Base-by-base conservation (phyloP, 371 early-diverging fungal genomes). In the Umbelopsis sp. region DNA sequence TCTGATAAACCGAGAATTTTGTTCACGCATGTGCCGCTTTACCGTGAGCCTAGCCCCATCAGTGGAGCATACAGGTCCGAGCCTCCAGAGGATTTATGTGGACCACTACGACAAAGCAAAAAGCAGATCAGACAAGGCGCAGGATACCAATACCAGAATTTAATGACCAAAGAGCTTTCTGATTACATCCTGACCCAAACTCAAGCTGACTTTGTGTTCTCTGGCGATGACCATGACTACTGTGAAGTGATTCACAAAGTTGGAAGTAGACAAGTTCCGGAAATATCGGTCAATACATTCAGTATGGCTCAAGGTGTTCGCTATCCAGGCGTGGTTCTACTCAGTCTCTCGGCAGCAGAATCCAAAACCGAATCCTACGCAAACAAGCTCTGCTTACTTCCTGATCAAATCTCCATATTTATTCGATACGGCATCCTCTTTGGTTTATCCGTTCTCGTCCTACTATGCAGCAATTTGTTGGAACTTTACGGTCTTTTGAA, bases 141-240 rank as follows among this genome's bases (percentile, higher is more conserved):
- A 1, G 94, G 94, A 0, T 89, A 91, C 69, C 97, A 97, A 72
- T 96, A 95, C 73, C 92, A 94, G 71, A 95, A 96, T 73, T 77
- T 96, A 70, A 76, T 97, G 3, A 72, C 70, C 6, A 72, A 85
- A 16, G 65, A 77, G 6, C 69, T 93, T 1, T 83, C 93, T 0
- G 44, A 72, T 1, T 44, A 76, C 29, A 80, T 97, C n/a, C 76
- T 97, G 12, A 69, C 80, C 0, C 79, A 63, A 1, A 71, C 95
- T 14, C 70, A 86, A 22, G 96, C 98, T 0, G 72, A 74, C 0
- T 77, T 90, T 6, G 81, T 95, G 3, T 89, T 97, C 65, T 93
- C 93, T 52, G 98, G 96, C 20, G 97, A 97, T 71, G 96, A 97
- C 74, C 97, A 97, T 70, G 96, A 97, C 69, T 91, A 92, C 72